Percentiles rank a stretch among this genome's conserved stretches.
Conservation (phyloP, 176 grass and related monocot genomes). For the Cenchrus fungigraminus region DNA sequence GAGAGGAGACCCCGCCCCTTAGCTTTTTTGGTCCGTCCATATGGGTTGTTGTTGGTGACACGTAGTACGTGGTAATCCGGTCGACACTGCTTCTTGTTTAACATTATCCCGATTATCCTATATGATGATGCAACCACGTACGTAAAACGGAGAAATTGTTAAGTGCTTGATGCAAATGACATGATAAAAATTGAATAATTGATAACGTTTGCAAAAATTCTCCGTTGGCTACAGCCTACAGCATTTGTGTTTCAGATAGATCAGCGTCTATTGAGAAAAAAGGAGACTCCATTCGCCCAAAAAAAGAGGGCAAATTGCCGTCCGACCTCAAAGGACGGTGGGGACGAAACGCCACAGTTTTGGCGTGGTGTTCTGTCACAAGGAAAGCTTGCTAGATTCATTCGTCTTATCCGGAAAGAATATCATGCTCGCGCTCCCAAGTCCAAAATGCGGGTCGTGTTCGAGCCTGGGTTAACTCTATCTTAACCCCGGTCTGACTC, state of each 20-base stretch:
- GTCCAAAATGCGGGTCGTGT: neutral
- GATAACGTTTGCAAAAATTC: too few species aligned
- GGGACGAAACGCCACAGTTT: neutral
- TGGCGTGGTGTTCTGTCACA: neutral
- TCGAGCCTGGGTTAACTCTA: neutral
- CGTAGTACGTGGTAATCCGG: neutral
- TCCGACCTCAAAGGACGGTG: too few species aligned
- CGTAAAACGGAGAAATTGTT: neutral
- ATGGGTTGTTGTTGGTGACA: slow-evolving; percentile 40
- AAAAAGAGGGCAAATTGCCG: neutral
- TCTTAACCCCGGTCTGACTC: neutral
- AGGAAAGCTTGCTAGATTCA: neutral
- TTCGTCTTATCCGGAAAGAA: slow-evolving; percentile 6
- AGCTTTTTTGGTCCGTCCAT: neutral
- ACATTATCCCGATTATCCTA: neutral
- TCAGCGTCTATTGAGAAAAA: neutral
- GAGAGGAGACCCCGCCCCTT: neutral
- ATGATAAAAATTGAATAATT: too few species aligned
- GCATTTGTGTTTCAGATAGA: neutral
- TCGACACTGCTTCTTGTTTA: neutral
- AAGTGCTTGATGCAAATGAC: too few species aligned
- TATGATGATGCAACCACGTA: neutral
- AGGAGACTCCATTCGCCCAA: neutral
- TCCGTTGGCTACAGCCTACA: too few species aligned
- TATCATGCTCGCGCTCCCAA: neutral